A percentile compares a stretch with the other conserved stretches of the same genome.
These are phyloP conservation scores for Lagenaria siceraria DNA, from an alignment of 306 rosid species.

Conservation along the genomic window DNA sequence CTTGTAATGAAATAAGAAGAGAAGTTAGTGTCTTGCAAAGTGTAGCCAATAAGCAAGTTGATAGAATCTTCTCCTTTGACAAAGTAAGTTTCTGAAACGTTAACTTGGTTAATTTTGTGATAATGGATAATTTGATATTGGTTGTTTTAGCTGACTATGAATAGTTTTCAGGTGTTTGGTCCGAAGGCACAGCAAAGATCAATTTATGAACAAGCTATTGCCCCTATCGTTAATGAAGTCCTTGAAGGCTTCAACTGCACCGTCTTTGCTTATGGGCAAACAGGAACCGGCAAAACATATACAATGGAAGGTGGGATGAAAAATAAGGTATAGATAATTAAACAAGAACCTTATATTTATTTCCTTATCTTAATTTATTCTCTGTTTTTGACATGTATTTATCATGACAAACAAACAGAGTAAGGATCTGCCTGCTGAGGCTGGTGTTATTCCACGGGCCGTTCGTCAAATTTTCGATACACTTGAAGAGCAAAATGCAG, in stretches of 20 bases:
- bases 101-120: neutral
- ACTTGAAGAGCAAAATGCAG: constrained; percentile 76
- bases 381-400: neutral
- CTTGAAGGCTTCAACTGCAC: constrained; percentile 97
- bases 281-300: constrained; percentile 96
- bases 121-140: neutral
- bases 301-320: constrained; percentile 98
- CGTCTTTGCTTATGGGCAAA: constrained; percentile 92
- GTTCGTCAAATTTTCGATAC: constrained; percentile 87
- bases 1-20: constrained; percentile 70
- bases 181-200: constrained; percentile 87
- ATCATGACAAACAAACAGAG: constrained; percentile 25
- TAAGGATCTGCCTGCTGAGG: constrained; percentile 78
- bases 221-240: constrained; percentile 87
- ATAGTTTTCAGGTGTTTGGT: constrained; percentile 62
- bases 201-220: constrained; percentile 82
- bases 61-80: constrained; percentile 76
- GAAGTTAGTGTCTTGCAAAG: constrained; percentile 77
- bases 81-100: constrained; percentile 34
- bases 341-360: neutral
- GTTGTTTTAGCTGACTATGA: neutral
- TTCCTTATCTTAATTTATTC: neutral
- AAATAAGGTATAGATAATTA: constrained; percentile 46
- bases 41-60: constrained; percentile 78
- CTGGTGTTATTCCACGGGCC: constrained; percentile 96